Base-by-base conservation (phyloP, 345 rosid species). In the Nasturtium officinale region DNA sequence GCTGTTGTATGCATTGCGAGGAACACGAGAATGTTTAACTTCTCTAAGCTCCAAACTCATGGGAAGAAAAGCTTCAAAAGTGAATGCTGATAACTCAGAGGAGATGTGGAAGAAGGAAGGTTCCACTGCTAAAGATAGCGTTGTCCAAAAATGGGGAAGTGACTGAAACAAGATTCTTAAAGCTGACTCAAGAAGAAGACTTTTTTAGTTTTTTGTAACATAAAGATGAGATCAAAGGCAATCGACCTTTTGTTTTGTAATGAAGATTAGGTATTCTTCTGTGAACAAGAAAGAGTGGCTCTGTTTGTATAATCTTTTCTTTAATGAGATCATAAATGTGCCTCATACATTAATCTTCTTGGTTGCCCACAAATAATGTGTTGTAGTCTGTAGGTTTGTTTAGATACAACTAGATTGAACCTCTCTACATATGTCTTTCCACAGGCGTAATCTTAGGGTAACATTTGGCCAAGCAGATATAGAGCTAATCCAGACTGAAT, bases 101-200 rank as follows among this genome's bases (percentile, higher is more conserved):
- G 75, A 69, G 65, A 33, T 37, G 3, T 76, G 79, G 80, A 70
- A 68, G 58, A 83, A 82, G 33, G 84, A 78, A 70, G 82, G 48
- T 55, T 54, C 8, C 40, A 58, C 96, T 61, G 96, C 98, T 60
- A 90, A 89, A 83, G 96, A 93, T 53, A 82, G 75, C 67, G 91
- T 90, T 55, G 38, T 86, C 56, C 86, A 81, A 65, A 93, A 93
- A 82, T 93, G 96, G 95, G 97, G 93, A 77, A 89, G 85, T 37
- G 77, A 79, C 70, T 92, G 72, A 88, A 56, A 42, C 64, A 43
- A 10, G 3, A 40, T 7, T 50, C 16, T 9, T 9, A 18, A 40
- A 42, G 10, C 30, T 12, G 43, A 43, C 15, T 56, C 54, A 28
- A 69, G 55, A 55, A 29, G 23, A 43, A 12, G 45, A n/a, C 16